phyloP scores from a whole-genome alignment of 2,329 filamentous ascomycete genomes.

The Dothideomycetes sp. region DNA sequence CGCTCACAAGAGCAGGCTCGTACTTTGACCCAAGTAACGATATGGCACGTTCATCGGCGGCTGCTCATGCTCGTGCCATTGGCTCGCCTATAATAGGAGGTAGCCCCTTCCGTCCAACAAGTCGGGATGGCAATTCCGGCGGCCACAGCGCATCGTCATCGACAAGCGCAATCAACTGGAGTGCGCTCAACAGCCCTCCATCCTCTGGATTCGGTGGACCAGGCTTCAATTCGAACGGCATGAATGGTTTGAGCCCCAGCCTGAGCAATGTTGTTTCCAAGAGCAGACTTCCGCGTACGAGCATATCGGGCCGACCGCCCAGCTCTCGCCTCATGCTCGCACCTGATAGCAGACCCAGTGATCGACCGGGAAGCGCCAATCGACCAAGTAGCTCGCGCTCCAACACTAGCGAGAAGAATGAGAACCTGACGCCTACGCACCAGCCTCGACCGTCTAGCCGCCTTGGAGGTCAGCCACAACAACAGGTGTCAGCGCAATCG shows the following conservation, averaged over 20 bases:
- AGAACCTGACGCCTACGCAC: constrained; percentile 15
- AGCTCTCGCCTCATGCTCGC: constrained; percentile 17
- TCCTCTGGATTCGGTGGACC: background rate
- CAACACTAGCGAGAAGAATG: constrained; percentile 7
- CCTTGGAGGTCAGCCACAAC: constrained; percentile 10
- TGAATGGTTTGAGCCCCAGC: constrained; percentile 7
- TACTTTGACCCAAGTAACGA: constrained; percentile 18
- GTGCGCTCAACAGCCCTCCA: constrained; percentile 1
- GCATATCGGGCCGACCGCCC: constrained; percentile 10
- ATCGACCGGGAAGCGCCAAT: constrained; percentile 1
- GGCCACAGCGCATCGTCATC: no score
- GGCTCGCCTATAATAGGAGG: constrained; percentile 2
- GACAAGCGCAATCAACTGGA: constrained; percentile 3
- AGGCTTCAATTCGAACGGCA: background rate
- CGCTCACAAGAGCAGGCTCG: constrained; percentile 10
- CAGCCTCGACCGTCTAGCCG: constrained; percentile 7
- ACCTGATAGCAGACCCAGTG: constrained; percentile 6
- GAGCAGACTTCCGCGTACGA: constrained; percentile 14
- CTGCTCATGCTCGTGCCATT: constrained; percentile 1
- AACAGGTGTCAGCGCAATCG: constrained; percentile 10
- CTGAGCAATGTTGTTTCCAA: constrained; percentile 11
- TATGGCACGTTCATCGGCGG: constrained; percentile 1
- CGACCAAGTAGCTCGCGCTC: constrained; percentile 4
- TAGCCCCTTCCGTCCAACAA: constrained; percentile 17
- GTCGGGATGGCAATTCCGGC: constrained; percentile 13